Percentiles rank a stretch among this genome's conserved stretches.
Conservation (phyloP, 352 stramenopile genomes). For the Phytopythium vexans region DNA sequence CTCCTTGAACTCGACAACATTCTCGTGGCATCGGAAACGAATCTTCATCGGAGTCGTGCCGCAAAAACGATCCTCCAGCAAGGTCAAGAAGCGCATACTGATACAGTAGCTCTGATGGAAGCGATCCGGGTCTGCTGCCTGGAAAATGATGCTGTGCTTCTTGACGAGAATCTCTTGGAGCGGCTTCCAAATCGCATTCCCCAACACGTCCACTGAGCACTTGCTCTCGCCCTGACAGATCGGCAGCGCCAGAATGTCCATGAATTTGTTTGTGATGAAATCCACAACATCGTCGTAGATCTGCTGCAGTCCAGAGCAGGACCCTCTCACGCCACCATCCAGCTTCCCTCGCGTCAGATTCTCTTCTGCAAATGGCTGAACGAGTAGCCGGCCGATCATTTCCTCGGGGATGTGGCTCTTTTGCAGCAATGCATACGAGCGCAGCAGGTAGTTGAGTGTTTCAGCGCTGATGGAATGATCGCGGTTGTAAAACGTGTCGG, state of each 20-base stretch:
- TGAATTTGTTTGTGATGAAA: slow-evolving; percentile 74
- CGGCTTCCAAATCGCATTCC: slow-evolving; percentile 81
- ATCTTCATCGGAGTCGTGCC: slow-evolving; percentile 48
- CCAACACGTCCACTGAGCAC: slow-evolving; percentile 72
- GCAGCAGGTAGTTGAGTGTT: slow-evolving; percentile 67
- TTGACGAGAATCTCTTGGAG: slow-evolving; percentile 57
- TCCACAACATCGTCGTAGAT: slow-evolving; percentile 75
- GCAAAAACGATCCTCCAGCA: slow-evolving; percentile 57
- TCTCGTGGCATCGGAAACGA: slow-evolving; percentile 70
- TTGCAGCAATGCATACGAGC: slow-evolving; percentile 72
- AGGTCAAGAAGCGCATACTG: slow-evolving; percentile 65
- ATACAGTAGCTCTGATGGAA: slow-evolving; percentile 84
- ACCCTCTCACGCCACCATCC: slow-evolving; percentile 66
- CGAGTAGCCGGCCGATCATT: slow-evolving; percentile 73
- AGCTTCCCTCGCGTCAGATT: slow-evolving; percentile 73
- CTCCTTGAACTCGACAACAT: slow-evolving; percentile 76
- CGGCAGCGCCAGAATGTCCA: slow-evolving; percentile 44
- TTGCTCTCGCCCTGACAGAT: slow-evolving; percentile 69
- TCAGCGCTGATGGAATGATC: slow-evolving; percentile 66
- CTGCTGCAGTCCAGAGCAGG: slow-evolving; percentile 65
- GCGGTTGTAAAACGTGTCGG: slow-evolving; percentile 84
- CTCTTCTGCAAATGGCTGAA: slow-evolving; percentile 77
- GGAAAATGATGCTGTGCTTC: slow-evolving; percentile 82
- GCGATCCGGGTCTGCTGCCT: slow-evolving; percentile 65
- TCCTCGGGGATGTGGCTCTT: slow-evolving; percentile 77